These are phyloP conservation scores for Cladosporium sp. DNA, from an alignment of 2,329 filamentous ascomycete genomes.

Conservation along the genomic window DNA sequence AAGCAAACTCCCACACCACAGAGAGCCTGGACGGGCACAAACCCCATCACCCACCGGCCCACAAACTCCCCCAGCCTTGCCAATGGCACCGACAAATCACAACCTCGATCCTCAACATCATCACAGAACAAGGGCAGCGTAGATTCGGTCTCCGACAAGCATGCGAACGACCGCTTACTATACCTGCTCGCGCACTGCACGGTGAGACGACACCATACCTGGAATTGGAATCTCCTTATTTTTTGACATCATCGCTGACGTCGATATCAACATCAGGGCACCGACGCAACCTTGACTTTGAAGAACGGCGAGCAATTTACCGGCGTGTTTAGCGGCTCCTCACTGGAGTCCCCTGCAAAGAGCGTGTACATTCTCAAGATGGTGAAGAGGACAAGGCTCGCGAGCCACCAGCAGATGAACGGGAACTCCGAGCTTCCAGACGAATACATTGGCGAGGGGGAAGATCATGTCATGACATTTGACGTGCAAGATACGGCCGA, in stretches of 20 bases:
- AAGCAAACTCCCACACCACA: slow-evolving; percentile 45
- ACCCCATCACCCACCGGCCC: slow-evolving; percentile 57
- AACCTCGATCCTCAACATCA: slow-evolving; percentile 19
- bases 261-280: slow-evolving; percentile 43
- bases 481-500: slow-evolving; percentile 58
- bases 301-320: slow-evolving; percentile 59
- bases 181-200: slow-evolving; percentile 57
- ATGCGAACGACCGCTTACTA: slow-evolving; percentile 57
- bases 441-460: slow-evolving; percentile 45
- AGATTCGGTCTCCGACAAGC: slow-evolving; percentile 52
- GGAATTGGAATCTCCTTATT: slow-evolving; percentile 67
- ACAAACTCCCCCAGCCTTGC: slow-evolving; percentile 39
- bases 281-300: slow-evolving; percentile 52
- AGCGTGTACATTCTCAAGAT: slow-evolving; percentile 61
- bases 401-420: slow-evolving; percentile 41
- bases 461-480: slow-evolving; percentile 55
- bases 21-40: slow-evolving; percentile 60
- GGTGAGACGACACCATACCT: slow-evolving; percentile 42
- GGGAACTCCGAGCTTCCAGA: slow-evolving; percentile 38
- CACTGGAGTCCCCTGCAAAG: slow-evolving; percentile 46
- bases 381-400: slow-evolving; percentile 50
- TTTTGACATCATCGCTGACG: slow-evolving; percentile 20
- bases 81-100: slow-evolving; percentile 49
- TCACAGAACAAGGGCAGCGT: slow-evolving; percentile 31
- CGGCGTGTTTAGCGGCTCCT: slow-evolving; percentile 57